Evolutionary conservation across 2,329 filamentous ascomycete genomes (phyloP), one percentile per base, ranked within the genome.

Genomic region (Teratosphaeria nubilosa): DNA sequence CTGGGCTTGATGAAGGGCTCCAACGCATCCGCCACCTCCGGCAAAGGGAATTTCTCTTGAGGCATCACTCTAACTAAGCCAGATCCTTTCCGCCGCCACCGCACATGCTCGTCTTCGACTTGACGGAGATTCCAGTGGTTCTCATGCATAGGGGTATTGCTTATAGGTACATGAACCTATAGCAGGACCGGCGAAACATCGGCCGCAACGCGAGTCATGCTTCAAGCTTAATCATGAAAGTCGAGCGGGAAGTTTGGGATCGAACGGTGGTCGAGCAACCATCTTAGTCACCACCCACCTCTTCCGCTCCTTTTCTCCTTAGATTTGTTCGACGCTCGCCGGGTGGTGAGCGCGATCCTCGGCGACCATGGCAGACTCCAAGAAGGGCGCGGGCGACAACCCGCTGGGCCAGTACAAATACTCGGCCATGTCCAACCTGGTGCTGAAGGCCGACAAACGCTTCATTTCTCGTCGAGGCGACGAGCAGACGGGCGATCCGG

Each of bases 361-460:
- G 22, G 14, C 51, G 13, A 64, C 45, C 60, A 71, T 71, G 69
- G 67, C 66, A 60, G 63, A 65, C 59, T 55, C 53, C 30, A 65
- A 65, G 27, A 65, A 68, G 56, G 64, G 67, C 58, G 66, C 66
- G 63, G 69, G 66, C 58, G 67, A 68, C 59, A 70, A 70, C 64
- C 65, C 68, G 55, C 62, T 73, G 59, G 68, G 65, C 55, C 69
- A 73, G 65, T 73, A 73, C 68, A 73, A 73, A 63, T 73, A 73
- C 66, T 66, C 65, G 60, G 70, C 69, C 53, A 73, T 99, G 94
- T 99, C 94, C 79, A 99, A 99, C 85, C 87, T 99, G 90, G 94
- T 99, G 73, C 90, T 99, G 84, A 94, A 99, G 88, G 91, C 91
- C 79, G 94, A 99, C 80, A 87, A 91, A 78, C 87, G 94, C 69